Evolutionary conservation across 1,284 basidiomycete genomes (phyloP), one percentile per base, ranked within the genome.

Genomic region (Trametes polyzona): DNA sequence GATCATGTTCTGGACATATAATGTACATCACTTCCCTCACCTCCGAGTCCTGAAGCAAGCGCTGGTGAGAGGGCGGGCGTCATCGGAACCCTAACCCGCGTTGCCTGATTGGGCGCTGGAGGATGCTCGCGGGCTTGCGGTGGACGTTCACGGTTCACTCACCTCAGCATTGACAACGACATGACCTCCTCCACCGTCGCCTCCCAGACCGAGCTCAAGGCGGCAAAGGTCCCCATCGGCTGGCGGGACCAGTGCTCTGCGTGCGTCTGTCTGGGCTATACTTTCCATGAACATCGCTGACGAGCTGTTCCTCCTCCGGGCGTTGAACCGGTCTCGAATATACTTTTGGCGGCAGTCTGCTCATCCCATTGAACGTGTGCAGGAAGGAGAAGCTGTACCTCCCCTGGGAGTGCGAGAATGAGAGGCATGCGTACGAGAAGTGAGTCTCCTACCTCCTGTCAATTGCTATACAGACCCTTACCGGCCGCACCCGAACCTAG

Each of bases 231-330:
- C 23, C 95, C 95, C 8, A 65, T 96, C 9, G 89, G 83, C 11
- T 97, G 91, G 87, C 81, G 95, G 68, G 95, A 97, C 75, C 84
- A 89, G 65, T 97, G 95, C 75, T 96, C 94, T 65, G 86, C 93
- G 95, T 96, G 73, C 69, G 90, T 84, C 60, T 42, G 11, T 24
- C 40, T 11, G 9, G 3, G 35, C 4, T 26, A 23, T 19, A 6
- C 19, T 4, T 27, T 12, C n/a, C 33, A 14, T 49, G 29, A 30
- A 27, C 29, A 9, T 51, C 19, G 24, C 40, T 51, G 36, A 30
- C 23, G 42, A 33, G 21, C 37, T 50, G 46, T 17, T 29, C 14
- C 32, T n/a, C 26, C 9, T 33, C n/a, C n/a, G n/a, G n/a, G n/a
- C n/a, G n/a, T 10, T 26, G 47, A 36, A 46, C 53, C 61, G n/a